Percentiles rank a stretch among this genome's conserved stretches.
These are phyloP conservation scores for Exutisphaerella laricina DNA, from an alignment of 2,329 filamentous ascomycete species.

Conservation along the genomic window DNA sequence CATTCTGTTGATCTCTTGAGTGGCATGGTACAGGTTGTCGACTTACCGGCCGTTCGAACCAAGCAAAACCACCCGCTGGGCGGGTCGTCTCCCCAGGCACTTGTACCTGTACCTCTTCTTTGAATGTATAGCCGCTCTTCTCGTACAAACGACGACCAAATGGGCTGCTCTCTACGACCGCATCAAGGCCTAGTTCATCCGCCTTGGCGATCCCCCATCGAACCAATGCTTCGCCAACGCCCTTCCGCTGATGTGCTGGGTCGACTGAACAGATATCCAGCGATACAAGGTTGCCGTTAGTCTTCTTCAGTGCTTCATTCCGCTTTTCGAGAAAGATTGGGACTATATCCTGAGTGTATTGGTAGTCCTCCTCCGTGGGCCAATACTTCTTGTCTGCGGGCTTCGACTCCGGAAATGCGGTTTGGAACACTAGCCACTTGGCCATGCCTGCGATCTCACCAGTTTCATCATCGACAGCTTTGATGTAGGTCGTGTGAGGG, in stretches of 20 bases:
- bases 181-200: constrained; percentile 26
- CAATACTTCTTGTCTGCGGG: constrained; percentile 17
- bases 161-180: constrained; percentile 29
- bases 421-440: constrained; percentile 30
- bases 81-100: constrained; percentile 17
- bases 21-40: too few species aligned
- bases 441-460: constrained; percentile 29
- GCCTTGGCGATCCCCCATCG: constrained; percentile 28
- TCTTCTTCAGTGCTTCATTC: constrained; percentile 20
- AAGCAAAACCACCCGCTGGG: constrained; percentile 22
- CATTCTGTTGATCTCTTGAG: too few species aligned
- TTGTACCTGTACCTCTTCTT: constrained; percentile 22
- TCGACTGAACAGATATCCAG: constrained; percentile 30
- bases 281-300: constrained; percentile 25
- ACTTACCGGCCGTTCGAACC: constrained; percentile 24
- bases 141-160: constrained; percentile 29
- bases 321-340: constrained; percentile 21
- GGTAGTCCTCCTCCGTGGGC: constrained; percentile 19
- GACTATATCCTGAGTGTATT: constrained; percentile 20
- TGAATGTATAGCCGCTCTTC: constrained; percentile 30
- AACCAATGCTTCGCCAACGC: constrained; percentile 27
- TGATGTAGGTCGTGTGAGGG: constrained; percentile 25
- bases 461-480: constrained; percentile 26
- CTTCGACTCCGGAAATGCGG: constrained; percentile 13
- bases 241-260: constrained; percentile 27